A percentile compares a stretch with the other conserved stretches of the same genome.
These are phyloP conservation scores for Aphanoascus verrucosus DNA, from an alignment of 2,329 filamentous ascomycete genomes.

Conservation along the genomic window DNA sequence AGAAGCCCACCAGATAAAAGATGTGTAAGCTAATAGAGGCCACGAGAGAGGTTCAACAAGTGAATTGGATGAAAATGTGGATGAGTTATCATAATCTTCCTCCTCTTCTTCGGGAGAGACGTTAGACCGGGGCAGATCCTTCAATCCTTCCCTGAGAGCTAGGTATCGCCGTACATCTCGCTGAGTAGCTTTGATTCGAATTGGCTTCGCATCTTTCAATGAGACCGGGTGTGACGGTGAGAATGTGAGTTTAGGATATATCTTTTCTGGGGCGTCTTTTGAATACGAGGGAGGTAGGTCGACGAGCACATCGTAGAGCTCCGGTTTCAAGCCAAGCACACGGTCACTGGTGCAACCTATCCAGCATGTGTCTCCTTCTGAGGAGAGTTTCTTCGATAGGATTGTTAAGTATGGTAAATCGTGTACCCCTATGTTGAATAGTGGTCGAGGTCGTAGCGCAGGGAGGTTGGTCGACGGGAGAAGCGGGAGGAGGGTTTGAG, in stretches of 20 bases:
- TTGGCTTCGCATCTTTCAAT: slow-evolving; percentile 21
- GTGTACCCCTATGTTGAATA: slow-evolving; percentile 91
- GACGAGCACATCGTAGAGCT: slow-evolving; percentile 81
- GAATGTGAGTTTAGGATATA: slow-evolving; percentile 61
- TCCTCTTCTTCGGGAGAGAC: slow-evolving; percentile 22
- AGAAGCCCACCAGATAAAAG: slow-evolving; percentile 59
- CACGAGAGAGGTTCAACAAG: slow-evolving; percentile 49
- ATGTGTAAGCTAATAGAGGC: slow-evolving; percentile 50
- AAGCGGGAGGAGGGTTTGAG: slow-evolving; percentile 58
- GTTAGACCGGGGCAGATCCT: slow-evolving; percentile 21
- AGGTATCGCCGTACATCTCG: slow-evolving; percentile 75
- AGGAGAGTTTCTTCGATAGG: slow-evolving; percentile 42
- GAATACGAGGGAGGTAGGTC: slow-evolving; percentile 60
- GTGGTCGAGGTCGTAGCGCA: slow-evolving; percentile 57
- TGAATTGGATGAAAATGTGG: slow-evolving; percentile 34
- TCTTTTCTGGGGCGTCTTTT: slow-evolving; percentile 47
- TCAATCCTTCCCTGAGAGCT: slow-evolving; percentile 54
- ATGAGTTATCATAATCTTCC: slow-evolving; percentile 31
- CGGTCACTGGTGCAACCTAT: slow-evolving; percentile 93
- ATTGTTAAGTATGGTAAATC: slow-evolving; percentile 74
- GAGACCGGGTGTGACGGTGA: slow-evolving; percentile 46
- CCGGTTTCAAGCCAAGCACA: slow-evolving; percentile 74
- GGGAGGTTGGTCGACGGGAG: slow-evolving; percentile 53
- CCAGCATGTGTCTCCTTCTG: slow-evolving; percentile 52
- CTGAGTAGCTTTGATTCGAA: slow-evolving; percentile 67